Conservation (phyloP, 139 green algal genomes). For the Astrephomene gubernaculifera region DNA sequence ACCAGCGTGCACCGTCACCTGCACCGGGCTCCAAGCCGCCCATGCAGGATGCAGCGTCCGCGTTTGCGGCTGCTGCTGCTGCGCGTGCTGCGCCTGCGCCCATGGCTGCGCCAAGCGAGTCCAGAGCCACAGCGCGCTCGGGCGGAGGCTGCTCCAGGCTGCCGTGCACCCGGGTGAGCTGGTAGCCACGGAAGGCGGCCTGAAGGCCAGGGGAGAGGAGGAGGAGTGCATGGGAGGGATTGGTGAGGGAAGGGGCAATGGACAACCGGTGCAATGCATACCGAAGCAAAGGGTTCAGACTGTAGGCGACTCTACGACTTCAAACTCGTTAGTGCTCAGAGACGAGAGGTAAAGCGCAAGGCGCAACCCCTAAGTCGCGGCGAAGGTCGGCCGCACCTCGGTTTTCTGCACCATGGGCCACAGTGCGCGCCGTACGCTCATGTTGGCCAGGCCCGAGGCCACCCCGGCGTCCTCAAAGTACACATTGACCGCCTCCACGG, state of each 20-base stretch:
- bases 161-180: slow-evolving; percentile 22
- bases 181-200: slow-evolving; percentile 28
- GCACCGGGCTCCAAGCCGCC: background rate
- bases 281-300: no score
- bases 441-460: slow-evolving; percentile 71
- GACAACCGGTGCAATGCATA: no score
- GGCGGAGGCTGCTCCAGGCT: slow-evolving; percentile 33
- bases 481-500: slow-evolving; percentile 69
- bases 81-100: background rate
- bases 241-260: no score
- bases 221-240: no score
- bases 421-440: slow-evolving; percentile 78
- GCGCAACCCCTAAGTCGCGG: no score
- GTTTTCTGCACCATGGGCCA: slow-evolving; percentile 75
- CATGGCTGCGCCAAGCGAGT: slow-evolving; percentile 24
- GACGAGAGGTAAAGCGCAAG: no score
- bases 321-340: no score
- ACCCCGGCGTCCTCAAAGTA: slow-evolving; percentile 85
- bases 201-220: background rate
- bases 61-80: background rate
- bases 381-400: no score
- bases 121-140: background rate
- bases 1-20: no score
- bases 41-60: slow-evolving; percentile 18
- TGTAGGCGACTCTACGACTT: no score